These are phyloP conservation scores for Teratosphaeria viscida DNA, from an alignment of 2,329 filamentous ascomycete genomes.

Conservation along the genomic window DNA sequence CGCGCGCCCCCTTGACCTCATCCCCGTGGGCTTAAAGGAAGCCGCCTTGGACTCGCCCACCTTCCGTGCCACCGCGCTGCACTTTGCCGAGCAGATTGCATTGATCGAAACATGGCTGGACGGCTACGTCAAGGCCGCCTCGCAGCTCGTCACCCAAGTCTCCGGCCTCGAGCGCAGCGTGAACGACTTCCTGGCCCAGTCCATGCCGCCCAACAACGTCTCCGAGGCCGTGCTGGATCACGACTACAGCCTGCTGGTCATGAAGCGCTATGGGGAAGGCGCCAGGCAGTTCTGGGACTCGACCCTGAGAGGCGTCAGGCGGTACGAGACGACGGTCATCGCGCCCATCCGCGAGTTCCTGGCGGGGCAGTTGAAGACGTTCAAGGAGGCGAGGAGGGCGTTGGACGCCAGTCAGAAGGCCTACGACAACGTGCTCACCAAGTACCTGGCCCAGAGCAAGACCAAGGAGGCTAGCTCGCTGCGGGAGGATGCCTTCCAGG, in stretches of 20 bases:
- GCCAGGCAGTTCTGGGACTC: slow-evolving; percentile 74
- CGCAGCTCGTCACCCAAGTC: slow-evolving; percentile 54
- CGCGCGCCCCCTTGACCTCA: slow-evolving; percentile 23
- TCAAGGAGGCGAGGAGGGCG: slow-evolving; percentile 71
- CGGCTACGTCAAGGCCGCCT: slow-evolving; percentile 52
- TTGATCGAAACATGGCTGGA: slow-evolving; percentile 87
- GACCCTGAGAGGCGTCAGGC: slow-evolving; percentile 61
- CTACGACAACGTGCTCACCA: slow-evolving; percentile 70
- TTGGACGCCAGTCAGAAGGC: slow-evolving; percentile 73
- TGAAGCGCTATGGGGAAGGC: slow-evolving; percentile 76
- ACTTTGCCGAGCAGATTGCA: slow-evolving; percentile 88
- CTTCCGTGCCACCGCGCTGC: slow-evolving; percentile 75
- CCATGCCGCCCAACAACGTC: slow-evolving; percentile 60
- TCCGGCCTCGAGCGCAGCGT: slow-evolving; percentile 68
- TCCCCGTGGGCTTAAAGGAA: slow-evolving; percentile 82
- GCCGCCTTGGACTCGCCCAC: slow-evolving; percentile 93
- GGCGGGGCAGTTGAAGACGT: slow-evolving; percentile 64
- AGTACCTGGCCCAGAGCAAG: slow-evolving; percentile 79
- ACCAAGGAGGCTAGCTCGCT: slow-evolving; percentile 86
- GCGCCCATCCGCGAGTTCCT: slow-evolving; percentile 78
- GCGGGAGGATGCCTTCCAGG: slow-evolving; percentile 87
- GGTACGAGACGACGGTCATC: slow-evolving; percentile 63
- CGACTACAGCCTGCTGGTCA: slow-evolving; percentile 82
- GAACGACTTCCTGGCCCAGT: slow-evolving; percentile 63
- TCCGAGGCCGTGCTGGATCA: slow-evolving; percentile 84